These are phyloP conservation scores for Fusarium anthophilum DNA, from an alignment of 2,329 filamentous ascomycete genomes.

Conservation along the genomic window DNA sequence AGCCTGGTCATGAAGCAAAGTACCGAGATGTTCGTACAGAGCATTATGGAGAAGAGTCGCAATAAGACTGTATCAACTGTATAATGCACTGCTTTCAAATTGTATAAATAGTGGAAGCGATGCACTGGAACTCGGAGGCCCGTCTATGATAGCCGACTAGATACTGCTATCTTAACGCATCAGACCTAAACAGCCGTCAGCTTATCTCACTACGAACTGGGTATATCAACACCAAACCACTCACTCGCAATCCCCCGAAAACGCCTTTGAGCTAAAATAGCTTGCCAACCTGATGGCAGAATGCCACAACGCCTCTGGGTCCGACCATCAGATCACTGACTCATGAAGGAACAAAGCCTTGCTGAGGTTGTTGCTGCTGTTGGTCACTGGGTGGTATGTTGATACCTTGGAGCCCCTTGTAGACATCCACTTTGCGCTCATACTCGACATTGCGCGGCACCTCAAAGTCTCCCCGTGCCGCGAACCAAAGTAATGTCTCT, in stretches of 20 bases:
- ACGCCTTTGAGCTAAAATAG: background rate
- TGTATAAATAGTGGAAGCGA: background rate
- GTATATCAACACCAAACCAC: slow-evolving; percentile 15
- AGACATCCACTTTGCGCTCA: slow-evolving; percentile 47
- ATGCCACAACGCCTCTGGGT: background rate
- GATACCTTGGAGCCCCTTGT: slow-evolving; percentile 49
- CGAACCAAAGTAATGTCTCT: slow-evolving; percentile 60
- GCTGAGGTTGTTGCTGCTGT: slow-evolving; percentile 4
- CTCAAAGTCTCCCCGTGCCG: slow-evolving; percentile 55
- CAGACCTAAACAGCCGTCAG: slow-evolving; percentile 19
- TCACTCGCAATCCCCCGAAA: background rate
- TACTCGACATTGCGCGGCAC: slow-evolving; percentile 58
- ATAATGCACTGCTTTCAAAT: background rate
- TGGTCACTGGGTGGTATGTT: slow-evolving; percentile 43
- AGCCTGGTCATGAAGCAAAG: background rate
- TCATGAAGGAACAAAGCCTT: slow-evolving; percentile 26
- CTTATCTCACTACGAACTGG: slow-evolving; percentile 12
- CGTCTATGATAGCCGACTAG: background rate
- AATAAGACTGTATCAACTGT: background rate
- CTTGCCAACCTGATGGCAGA: background rate
- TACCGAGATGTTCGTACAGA: background rate
- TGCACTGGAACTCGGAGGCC: background rate
- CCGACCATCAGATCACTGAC: background rate
- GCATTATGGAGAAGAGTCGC: background rate
- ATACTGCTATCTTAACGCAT: background rate